These are phyloP conservation scores for Boletales sp. DNA, from an alignment of 768 basidiomycete species.

Conservation along the genomic window DNA sequence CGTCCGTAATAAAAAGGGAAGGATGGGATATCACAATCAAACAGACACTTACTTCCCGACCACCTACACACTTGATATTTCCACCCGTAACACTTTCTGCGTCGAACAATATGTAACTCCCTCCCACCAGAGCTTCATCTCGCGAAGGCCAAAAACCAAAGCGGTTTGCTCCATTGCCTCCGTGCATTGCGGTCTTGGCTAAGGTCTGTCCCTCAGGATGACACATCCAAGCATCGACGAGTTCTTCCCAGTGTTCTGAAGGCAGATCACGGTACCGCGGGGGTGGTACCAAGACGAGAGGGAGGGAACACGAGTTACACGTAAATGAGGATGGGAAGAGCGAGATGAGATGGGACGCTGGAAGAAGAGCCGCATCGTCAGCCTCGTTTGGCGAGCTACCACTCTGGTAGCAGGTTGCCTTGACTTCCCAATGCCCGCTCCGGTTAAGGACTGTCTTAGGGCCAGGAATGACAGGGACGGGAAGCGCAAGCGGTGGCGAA, in stretches of 20 bases:
- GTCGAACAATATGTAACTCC: constrained; percentile 83
- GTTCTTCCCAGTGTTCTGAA: constrained; percentile 96
- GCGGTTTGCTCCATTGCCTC: constrained; percentile 18
- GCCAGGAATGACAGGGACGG: constrained; percentile 55
- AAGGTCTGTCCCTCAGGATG: constrained; percentile 81
- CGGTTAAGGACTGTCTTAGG: constrained; percentile 55
- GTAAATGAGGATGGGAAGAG: constrained; percentile 62
- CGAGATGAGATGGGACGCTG: constrained; percentile 60
- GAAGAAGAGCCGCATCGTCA: constrained; percentile 49
- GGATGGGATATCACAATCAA: not conserved
- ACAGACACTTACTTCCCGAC: constrained; percentile 47
- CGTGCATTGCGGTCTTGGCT: constrained; percentile 43
- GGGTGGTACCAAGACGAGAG: constrained; percentile 52
- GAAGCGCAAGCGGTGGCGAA: constrained; percentile 56
- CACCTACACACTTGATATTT: constrained; percentile 17
- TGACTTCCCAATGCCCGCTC: constrained; percentile 68
- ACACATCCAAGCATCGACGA: constrained; percentile 98
- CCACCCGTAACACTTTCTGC: constrained; percentile 48
- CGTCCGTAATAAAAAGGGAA: constrained; percentile 49
- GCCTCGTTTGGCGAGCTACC: constrained; percentile 8
- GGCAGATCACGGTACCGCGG: constrained; percentile 80
- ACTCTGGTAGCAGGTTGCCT: constrained; percentile 43
- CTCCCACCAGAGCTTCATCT: constrained; percentile 80
- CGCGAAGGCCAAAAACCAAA: constrained; percentile 76
- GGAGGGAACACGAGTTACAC: constrained; percentile 78